Evolutionary conservation across 495 filamentous ascomycete species (phyloP).

Genomic region (Trichoderma orchidacearum): DNA sequence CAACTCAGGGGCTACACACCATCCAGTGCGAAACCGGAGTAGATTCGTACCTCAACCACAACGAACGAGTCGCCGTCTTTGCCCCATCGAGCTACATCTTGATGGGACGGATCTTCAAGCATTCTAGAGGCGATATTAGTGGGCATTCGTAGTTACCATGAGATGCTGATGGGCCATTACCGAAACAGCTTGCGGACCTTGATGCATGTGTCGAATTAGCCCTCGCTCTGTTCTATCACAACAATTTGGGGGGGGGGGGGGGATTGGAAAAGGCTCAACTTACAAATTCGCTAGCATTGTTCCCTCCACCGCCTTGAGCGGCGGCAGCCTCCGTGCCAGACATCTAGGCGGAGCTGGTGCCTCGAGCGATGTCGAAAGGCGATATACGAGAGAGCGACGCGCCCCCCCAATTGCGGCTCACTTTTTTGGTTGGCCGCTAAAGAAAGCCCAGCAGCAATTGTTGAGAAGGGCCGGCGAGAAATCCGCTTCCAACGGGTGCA

Average conservation of each 20-base stretch:
- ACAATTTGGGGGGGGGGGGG: constrained; percentile 5
- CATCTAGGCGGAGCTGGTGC: constrained; percentile 14
- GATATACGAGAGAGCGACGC: neutral
- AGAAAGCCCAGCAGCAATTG: neutral
- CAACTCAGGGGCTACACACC: neutral
- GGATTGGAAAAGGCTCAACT: constrained; percentile 13
- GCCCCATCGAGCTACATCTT: constrained; percentile 89
- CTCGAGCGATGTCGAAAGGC: too few species aligned
- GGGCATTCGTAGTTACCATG: constrained; percentile 2
- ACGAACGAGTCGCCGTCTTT: constrained; percentile 93
- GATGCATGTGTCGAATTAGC: constrained; percentile 7
- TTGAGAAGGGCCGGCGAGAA: neutral
- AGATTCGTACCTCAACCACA: constrained; percentile 68
- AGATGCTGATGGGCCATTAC: constrained; percentile 38
- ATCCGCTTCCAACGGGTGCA: neutral
- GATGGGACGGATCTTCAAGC: constrained; percentile 90
- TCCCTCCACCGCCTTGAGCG: constrained; percentile 23
- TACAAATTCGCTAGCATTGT: constrained; percentile 38
- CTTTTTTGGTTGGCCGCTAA: neutral
- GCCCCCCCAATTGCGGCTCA: neutral
- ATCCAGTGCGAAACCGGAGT: neutral
- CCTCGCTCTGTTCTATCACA: constrained; percentile 9
- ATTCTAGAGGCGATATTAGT: constrained; percentile 50
- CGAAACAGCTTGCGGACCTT: constrained; percentile 98
- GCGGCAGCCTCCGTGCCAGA: constrained; percentile 20